Evolutionary conservation across 805 yeast species (phyloP).

Genomic region (Zygotorulaspora danielsina): DNA sequence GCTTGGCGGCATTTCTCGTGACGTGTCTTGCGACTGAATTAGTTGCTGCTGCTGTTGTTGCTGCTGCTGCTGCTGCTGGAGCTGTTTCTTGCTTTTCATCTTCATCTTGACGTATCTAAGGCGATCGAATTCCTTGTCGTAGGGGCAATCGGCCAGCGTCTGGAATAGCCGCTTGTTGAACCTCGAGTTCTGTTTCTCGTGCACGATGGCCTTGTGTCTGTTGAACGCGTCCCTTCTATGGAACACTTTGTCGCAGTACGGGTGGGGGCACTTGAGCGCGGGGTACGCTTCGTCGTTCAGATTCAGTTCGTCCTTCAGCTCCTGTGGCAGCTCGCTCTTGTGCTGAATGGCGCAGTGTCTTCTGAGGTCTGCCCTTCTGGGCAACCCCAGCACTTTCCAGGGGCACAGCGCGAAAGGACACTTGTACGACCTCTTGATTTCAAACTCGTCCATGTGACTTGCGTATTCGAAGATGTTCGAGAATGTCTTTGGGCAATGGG

Average conservation of each 20-base stretch:
- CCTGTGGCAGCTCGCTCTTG: constrained; percentile 29
- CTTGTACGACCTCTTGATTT: constrained; percentile 40
- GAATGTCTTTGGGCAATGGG: constrained; percentile 44
- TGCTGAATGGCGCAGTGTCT: constrained; percentile 51
- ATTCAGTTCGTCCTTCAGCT: constrained; percentile 28
- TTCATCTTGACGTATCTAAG: constrained; percentile 12
- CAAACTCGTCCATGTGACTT: constrained; percentile 42
- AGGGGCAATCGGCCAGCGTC: constrained; percentile 28
- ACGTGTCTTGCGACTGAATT: too few relatives aligned
- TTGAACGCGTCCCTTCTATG: constrained; percentile 50
- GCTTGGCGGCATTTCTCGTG: too few relatives aligned
- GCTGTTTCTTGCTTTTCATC: constrained; percentile 11
- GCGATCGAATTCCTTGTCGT: constrained; percentile 12
- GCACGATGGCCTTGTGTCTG: constrained; percentile 52
- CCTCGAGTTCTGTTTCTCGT: constrained; percentile 39
- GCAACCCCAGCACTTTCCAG: constrained; percentile 47
- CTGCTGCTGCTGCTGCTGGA: background rate
- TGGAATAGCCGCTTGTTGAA: constrained; percentile 38
- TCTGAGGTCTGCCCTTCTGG: constrained; percentile 45
- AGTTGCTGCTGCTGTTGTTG: too few relatives aligned
- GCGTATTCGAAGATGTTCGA: constrained; percentile 39
- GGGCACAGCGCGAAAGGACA: constrained; percentile 47
- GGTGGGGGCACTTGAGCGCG: constrained; percentile 32
- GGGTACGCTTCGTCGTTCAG: constrained; percentile 31
- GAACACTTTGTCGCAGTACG: constrained; percentile 45